Percentiles rank a stretch among this genome's conserved stretches.
Evolutionary conservation across 169 alveolate genomes (phyloP).

Genomic region (Blepharisma undulans): DNA sequence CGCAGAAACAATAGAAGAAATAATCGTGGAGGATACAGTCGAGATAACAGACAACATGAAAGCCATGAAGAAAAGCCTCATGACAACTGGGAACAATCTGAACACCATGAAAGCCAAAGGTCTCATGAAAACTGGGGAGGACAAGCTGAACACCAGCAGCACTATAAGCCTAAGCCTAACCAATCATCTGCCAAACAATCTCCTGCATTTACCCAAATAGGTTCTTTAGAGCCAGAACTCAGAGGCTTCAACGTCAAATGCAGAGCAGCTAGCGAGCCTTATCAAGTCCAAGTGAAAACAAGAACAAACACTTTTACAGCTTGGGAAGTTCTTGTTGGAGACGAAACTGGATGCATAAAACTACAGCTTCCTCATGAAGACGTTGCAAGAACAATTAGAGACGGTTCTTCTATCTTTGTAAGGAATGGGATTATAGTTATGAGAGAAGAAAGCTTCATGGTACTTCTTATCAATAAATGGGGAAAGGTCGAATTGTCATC

Average conservation of each 20-base stretch:
- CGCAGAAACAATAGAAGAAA: background rate
- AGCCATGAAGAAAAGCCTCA: background rate
- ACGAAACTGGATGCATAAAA: background rate
- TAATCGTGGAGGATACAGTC: background rate
- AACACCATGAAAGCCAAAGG: background rate
- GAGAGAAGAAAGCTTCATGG: background rate
- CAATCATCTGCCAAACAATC: background rate
- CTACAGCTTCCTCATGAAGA: background rate
- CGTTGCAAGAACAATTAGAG: background rate
- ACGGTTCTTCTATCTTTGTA: background rate
- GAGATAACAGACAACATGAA: background rate
- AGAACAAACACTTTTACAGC: background rate
- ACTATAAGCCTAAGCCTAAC: background rate
- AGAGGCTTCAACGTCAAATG: background rate
- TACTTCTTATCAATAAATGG: background rate
- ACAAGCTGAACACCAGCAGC: background rate
- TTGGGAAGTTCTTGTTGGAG: constrained; percentile 16
- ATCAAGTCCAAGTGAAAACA: background rate
- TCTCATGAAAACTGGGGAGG: background rate
- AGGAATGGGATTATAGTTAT: background rate
- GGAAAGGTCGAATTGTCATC: constrained; percentile 6
- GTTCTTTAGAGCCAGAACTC: background rate
- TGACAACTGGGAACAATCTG: background rate
- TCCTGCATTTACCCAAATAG: background rate
- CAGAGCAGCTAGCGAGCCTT: background rate